Conservation (phyloP, 2,329 filamentous ascomycete species). For the Beauveria medogensis region DNA sequence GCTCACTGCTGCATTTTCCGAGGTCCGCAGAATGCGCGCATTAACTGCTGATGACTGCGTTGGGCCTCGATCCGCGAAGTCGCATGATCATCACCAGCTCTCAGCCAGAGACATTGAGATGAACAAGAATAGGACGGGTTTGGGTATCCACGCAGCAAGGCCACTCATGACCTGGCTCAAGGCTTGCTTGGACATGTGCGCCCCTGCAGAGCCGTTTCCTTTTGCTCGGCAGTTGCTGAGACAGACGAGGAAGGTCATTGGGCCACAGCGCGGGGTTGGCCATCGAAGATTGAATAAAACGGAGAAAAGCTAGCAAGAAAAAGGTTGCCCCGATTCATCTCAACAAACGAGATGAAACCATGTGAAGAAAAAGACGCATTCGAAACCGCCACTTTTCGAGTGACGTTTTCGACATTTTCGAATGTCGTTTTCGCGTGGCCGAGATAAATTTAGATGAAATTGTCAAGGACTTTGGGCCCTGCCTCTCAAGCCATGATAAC, state of each 20-base stretch:
- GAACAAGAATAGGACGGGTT: background rate
- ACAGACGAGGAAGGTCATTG: background rate
- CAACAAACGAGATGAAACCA: background rate
- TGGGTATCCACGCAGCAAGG: background rate
- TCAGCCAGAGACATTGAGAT: background rate
- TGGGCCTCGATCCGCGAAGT: background rate
- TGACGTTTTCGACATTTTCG: background rate
- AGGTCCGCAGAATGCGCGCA: background rate
- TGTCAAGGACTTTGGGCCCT: background rate
- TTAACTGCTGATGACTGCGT: background rate
- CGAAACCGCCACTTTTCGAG: background rate
- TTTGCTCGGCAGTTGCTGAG: slow-evolving; percentile 5
- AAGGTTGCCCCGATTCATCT: too few relatives aligned
- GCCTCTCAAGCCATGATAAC: background rate
- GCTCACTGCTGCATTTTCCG: background rate
- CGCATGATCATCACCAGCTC: too few relatives aligned
- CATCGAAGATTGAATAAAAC: background rate
- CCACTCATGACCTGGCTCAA: background rate
- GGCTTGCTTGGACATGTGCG: background rate
- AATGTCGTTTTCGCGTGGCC: background rate
- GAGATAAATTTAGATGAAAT: background rate
- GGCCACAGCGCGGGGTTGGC: background rate
- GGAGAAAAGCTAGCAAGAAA: background rate
- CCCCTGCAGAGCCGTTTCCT: background rate
- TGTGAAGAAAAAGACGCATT: background rate